Percentiles rank a stretch among this genome's conserved stretches.
Conservation (phyloP, 345 rosid species). For the Salix brachista region DNA sequence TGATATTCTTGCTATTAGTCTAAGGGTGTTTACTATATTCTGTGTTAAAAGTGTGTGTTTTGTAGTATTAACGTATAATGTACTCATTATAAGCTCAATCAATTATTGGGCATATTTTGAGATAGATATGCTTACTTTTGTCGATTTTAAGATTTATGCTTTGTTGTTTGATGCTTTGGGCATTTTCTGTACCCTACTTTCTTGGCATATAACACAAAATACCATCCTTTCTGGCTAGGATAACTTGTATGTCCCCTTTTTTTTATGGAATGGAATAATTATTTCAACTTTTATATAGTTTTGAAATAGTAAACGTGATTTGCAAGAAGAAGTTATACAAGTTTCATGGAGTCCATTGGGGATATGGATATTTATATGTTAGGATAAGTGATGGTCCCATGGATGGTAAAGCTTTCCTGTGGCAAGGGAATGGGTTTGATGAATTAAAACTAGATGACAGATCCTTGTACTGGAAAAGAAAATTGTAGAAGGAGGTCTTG, state of each 20-base stretch:
- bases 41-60: not conserved
- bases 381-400: not conserved
- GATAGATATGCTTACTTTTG: not conserved
- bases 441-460: not conserved
- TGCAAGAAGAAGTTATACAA: not conserved
- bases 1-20: not conserved
- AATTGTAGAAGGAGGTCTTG: not conserved
- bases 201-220: not conserved
- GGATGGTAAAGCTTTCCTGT: not conserved
- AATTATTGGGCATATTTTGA: not conserved
- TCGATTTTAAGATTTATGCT: not conserved
- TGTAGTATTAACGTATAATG: too few species aligned
- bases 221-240: not conserved
- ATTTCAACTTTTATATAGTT: not conserved
- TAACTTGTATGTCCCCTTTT: not conserved
- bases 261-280: not conserved
- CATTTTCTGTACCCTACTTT: not conserved
- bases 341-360: not conserved
- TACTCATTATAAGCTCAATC: too few species aligned
- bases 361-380: not conserved
- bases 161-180: not conserved
- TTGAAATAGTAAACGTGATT: not conserved
- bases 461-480: not conserved
- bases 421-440: not conserved
- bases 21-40: not conserved